A percentile compares a stretch with the other conserved stretches of the same genome.
Conservation (phyloP, 2,329 filamentous ascomycete genomes). For the Incumbomyces delicatus region DNA sequence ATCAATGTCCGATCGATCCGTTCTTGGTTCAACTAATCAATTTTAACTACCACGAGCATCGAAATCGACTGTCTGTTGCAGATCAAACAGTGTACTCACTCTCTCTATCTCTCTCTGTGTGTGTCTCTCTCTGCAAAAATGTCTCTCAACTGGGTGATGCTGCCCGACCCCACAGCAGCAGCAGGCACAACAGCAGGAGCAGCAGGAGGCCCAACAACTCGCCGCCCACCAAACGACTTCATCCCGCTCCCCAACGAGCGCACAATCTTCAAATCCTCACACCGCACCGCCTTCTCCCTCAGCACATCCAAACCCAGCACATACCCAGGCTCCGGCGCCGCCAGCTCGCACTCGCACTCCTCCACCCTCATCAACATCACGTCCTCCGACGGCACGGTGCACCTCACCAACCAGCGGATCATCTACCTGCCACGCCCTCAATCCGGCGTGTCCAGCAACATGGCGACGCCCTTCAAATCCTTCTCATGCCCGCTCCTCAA, state of each 20-base stretch:
- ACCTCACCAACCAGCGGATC: slow-evolving; percentile 79
- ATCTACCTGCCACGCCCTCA: slow-evolving; percentile 83
- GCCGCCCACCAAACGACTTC: slow-evolving; percentile 49
- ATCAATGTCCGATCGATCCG: too few species aligned
- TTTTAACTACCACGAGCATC: too few species aligned
- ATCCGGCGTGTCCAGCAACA: slow-evolving; percentile 48
- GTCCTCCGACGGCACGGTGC: slow-evolving; percentile 64
- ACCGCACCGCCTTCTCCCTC: slow-evolving; percentile 66
- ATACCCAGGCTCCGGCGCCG: slow-evolving; percentile 50
- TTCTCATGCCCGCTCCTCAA: slow-evolving; percentile 85
- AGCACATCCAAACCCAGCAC: slow-evolving; percentile 54
- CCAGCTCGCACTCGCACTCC: slow-evolving; percentile 34
- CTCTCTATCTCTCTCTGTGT: too few species aligned
- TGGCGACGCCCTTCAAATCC: slow-evolving; percentile 53
- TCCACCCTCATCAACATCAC: slow-evolving; percentile 49
- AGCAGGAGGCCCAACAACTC: background rate
- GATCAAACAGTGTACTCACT: too few species aligned
- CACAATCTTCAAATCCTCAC: slow-evolving; percentile 68
- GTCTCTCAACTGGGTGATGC: slow-evolving; percentile 74
- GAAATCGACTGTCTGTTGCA: too few species aligned
- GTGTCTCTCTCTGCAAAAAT: background rate
- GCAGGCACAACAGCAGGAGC: too few species aligned
- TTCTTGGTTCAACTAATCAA: too few species aligned
- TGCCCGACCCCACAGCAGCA: slow-evolving; percentile 45
- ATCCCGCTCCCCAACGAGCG: slow-evolving; percentile 77